phyloP scores from a whole-genome alignment of 75 land plant species.

The Selaginella moellendorffii region DNA sequence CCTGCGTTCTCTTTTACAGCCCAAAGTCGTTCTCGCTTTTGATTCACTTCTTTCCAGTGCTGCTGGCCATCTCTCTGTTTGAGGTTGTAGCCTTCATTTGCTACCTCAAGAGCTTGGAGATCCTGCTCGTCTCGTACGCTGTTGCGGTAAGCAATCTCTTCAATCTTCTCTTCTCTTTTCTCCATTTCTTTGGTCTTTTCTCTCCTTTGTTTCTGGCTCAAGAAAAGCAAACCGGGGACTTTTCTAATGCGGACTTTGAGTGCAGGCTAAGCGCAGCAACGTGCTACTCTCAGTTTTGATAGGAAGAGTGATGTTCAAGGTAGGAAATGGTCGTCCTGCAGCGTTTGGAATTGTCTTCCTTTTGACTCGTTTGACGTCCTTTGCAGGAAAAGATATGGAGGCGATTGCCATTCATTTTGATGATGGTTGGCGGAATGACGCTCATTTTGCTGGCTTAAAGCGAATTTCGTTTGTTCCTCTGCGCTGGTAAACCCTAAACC shows the following conservation, averaged over 20 bases:
- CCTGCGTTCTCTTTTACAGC: conserved; percentile 10
- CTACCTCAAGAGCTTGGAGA: conserved; percentile 35
- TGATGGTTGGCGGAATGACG: conserved; percentile 29
- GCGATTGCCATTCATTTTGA: conserved; percentile 23
- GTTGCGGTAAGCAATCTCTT: conserved; percentile 35
- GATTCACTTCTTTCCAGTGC: conserved; percentile 21
- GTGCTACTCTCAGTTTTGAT: conserved; percentile 25
- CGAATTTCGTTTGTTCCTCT: no score
- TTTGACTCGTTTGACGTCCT: neutral
- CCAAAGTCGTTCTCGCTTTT: conserved; percentile 27
- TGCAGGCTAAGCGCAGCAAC: conserved; percentile 35
- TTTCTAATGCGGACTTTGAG: no score
- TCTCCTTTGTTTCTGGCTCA: no score
- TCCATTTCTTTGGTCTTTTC: conserved; percentile 2
- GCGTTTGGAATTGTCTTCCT: neutral
- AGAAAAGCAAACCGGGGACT: no score
- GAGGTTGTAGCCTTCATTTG: conserved; percentile 27
- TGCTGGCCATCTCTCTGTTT: conserved; percentile 20
- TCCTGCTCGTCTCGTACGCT: conserved; percentile 29
- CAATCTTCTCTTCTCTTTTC: neutral
- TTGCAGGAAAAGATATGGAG: conserved; percentile 31
- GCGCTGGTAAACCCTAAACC: no score
- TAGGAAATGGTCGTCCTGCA: neutral
- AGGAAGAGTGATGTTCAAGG: conserved; percentile 28
- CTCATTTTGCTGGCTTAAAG: conserved; percentile 18